Base-by-base conservation (phyloP, 208 protist genomes). In the Leishmania gerbilli region DNA sequence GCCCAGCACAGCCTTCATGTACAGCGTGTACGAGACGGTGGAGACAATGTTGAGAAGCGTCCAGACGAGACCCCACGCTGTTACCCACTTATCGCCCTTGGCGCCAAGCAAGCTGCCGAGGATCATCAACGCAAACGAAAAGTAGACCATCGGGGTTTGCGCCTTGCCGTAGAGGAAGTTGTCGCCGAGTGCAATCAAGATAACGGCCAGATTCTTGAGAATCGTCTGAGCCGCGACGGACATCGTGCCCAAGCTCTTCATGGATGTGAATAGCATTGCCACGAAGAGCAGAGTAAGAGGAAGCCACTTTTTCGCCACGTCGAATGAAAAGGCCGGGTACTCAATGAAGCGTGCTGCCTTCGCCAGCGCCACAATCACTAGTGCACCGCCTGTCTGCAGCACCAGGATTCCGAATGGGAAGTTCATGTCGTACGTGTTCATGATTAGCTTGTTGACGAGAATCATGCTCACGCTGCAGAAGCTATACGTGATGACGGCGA, bases 171-270 rank as follows among this genome's bases (percentile, higher is more conserved):
- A 96, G 40, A 98, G 85, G 40, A 84, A 85, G 21, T 82, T 79
- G 80, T 98, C 95, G n/a, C 93, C 93, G n/a, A 94, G 7, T 7
- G 95, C 95, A 42, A 92, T 97, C 42, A 93, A 81, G 31, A 98
- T 88, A 40, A 97, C 85, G 9, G 93, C 92, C 13, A 95, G 74
- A 72, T 96, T 97, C 68, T 98, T 98, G 24, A 96, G 84, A 56
- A 97, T 91, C 5, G 93, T 96, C 84, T 96, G 93, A 79, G 91
- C 89, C 4, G 93, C 82, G n/a, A 98, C 92, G 31, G 93, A 96
- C 92, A 98, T 97, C 27, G 85, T 84, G 31, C 90, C 80, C 5
- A 98, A 82, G 72, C 93, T 96, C 78, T 93, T 87, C 88, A 97
- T 92, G n/a, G 93, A 96, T 24, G 93, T 94, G 77, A 86, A 89